These are phyloP conservation scores for Heliosperma pusillum DNA, from an alignment of 148 eudicot genomes.

Conservation along the genomic window DNA sequence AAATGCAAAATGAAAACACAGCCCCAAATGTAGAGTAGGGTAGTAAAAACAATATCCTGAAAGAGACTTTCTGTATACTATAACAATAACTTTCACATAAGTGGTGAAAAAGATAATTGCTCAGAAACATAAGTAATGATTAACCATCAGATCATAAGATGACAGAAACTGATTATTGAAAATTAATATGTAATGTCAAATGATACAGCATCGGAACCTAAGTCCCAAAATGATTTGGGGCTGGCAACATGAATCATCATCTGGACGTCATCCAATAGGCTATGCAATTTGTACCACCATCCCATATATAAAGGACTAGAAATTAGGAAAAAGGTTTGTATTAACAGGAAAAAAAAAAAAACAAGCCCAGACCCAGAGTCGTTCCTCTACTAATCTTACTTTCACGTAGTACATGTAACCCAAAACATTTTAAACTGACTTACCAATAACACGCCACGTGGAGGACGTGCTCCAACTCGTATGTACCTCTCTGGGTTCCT, in stretches of 20 bases:
- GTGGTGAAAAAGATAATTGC: not conserved
- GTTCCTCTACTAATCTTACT: not conserved
- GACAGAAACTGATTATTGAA: not conserved
- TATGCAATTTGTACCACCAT: not conserved
- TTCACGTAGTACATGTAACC: not conserved
- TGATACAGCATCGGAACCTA: too few species aligned
- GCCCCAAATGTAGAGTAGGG: not conserved
- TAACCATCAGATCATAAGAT: not conserved
- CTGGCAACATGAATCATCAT: too few species aligned
- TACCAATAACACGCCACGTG: constrained; percentile 97
- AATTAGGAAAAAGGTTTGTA: not conserved
- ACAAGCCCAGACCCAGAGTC: not conserved
- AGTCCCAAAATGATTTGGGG: too few species aligned
- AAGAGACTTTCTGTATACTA: not conserved
- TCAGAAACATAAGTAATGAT: not conserved
- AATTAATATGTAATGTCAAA: not conserved
- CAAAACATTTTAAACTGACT: constrained; percentile 28
- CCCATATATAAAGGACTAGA: not conserved
- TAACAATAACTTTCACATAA: not conserved
- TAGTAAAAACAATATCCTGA: not conserved
- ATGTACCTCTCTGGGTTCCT: constrained; percentile 79
- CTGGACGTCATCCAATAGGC: too few species aligned
- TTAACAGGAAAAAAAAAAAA: not conserved
- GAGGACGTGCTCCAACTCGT: constrained; percentile 97
- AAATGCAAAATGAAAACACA: not conserved